Conservation (phyloP, 805 yeast genomes). For the Candida endomychidarum region DNA sequence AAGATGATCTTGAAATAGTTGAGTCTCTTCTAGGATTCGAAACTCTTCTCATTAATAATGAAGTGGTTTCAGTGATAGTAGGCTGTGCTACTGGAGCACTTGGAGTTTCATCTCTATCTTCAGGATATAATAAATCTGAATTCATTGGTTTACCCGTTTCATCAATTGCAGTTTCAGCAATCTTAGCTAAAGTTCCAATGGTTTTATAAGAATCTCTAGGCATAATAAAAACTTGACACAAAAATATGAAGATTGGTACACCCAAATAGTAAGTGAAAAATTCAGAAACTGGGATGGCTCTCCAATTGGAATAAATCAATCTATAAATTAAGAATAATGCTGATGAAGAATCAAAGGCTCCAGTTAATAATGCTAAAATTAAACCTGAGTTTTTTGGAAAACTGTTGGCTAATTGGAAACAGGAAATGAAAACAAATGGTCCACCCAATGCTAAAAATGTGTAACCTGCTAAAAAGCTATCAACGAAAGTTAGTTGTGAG, state of each 20-base stretch:
- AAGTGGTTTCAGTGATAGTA: conserved; percentile 41
- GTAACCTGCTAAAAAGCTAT: conserved; percentile 75
- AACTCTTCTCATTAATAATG: conserved; percentile 37
- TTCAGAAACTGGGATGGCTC: conserved; percentile 43
- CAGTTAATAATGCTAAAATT: conserved; percentile 78
- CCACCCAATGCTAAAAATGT: conserved; percentile 82
- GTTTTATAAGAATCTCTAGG: conserved; percentile 76
- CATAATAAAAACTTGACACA: conserved; percentile 78
- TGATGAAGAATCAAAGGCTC: conserved; percentile 93
- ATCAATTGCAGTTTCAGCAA: conserved; percentile 71
- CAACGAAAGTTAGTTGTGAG: conserved; percentile 34
- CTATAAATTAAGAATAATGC: conserved; percentile 80
- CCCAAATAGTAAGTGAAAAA: conserved; percentile 69
- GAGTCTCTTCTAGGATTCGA: conserved; percentile 28
- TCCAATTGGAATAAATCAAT: conserved; percentile 51
- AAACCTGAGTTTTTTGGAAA: conserved; percentile 83
- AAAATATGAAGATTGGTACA: conserved; percentile 75
- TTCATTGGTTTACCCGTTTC: conserved; percentile 63
- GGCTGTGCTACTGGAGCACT: conserved; percentile 24
- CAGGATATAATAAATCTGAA: conserved; percentile 41
- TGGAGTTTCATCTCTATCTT: conserved; percentile 27
- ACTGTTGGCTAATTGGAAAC: conserved; percentile 83
- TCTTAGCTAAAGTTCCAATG: conserved; percentile 62
- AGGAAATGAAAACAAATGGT: conserved; percentile 87
- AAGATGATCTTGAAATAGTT: conserved; percentile 31